Evolutionary conservation across 2,329 filamentous ascomycete species (phyloP), one percentile per base, ranked within the genome.

Genomic region (Elsinoe perseae): DNA sequence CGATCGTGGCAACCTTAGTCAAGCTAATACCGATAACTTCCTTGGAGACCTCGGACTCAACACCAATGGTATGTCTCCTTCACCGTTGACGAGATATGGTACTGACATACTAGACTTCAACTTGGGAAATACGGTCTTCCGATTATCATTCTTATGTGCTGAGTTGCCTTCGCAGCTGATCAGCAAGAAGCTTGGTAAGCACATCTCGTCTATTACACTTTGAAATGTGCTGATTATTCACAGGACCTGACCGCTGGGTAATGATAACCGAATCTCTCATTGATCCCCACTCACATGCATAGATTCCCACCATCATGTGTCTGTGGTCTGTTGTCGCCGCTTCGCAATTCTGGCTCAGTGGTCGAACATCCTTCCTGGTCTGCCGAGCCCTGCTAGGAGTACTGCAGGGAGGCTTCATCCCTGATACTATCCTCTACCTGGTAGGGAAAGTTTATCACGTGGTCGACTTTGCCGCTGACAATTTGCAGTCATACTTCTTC

Each of bases 351-450:
- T 68, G 69, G 57, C 50, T 61, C 16, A 50, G 21, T 3, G 56
- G 69, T 4, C 72, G 69, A 25, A 66, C 66, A 1, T 72, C 70
- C 1, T 77, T 77, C 57, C 74, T 67, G 53, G 69, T 71, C 10
- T 70, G 67, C 18, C 66, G 75, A n/a, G 70, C 69, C 4, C 63
- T 77, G 0, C 64, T 77, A 0, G 74, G 75, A 0, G 60, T 74
- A 14, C 69, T 77, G 25, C 74, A 74, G 60, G 75, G 69, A 44
- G 73, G 73, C 0, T 85, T 85, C 60, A 84, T 85, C 50, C 80
- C 81, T 0, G 81, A 83, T 58, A 80, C 81, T 20, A 78, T 86
- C 12, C 72, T 86, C 0, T 89, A 85, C 68, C 73, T 89, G 3
- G 28, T 52, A 8, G 14, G 27, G 34, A 2, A 12, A 30, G 12